Evolutionary conservation across 768 basidiomycete species (phyloP), one percentile per base, ranked within the genome.

Genomic region (Fomitopsis serialis): DNA sequence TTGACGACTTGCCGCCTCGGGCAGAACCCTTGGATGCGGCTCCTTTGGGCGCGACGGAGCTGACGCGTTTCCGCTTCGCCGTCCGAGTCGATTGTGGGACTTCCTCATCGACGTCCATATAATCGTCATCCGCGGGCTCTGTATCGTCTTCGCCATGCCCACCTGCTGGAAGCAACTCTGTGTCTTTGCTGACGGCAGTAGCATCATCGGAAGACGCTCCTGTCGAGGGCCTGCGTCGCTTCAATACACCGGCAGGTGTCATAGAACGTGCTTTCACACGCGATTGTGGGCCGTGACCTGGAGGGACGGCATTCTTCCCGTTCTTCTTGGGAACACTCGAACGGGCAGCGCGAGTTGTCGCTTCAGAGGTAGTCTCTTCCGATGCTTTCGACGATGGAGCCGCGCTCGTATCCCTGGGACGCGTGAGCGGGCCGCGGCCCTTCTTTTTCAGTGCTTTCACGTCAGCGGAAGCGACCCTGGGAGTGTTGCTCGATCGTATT

Each of bases 331-430:
- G 47, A 22, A 5, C n/a, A 27, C 25, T 48, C 32, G 10, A 12
- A 48, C 48, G n/a, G 22, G 45, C 15, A 35, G 43, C 24, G 51
- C 22, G 27, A 37, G 50, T 1, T 29, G 51, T 32, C 36, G 42
- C 37, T 17, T 50, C 21, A 32, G 50, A 13, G 47, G 40, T 3
- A 42, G 53, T 1, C 49, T 37, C 44, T 55, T 61, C 35, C 48
- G 78, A 76, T 2, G 84, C 82, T 42, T 80, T 68, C 17, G 85
- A 87, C 0, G 84, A 84, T 6, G 83, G 83, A 12, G 85, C 66
- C 50, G 75, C 68, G 9, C 60, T 62, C 11, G 40, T 35, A 12
- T 44, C 50, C 42, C 37, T n/a, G 12, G 43, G 35, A 13, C 42
- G 50, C 3, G 27, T 40, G 22, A 15, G 50, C 8, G 23, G 3